Evolutionary conservation across 805 yeast genomes (phyloP).

Genomic region (Danielia reshetovae): DNA sequence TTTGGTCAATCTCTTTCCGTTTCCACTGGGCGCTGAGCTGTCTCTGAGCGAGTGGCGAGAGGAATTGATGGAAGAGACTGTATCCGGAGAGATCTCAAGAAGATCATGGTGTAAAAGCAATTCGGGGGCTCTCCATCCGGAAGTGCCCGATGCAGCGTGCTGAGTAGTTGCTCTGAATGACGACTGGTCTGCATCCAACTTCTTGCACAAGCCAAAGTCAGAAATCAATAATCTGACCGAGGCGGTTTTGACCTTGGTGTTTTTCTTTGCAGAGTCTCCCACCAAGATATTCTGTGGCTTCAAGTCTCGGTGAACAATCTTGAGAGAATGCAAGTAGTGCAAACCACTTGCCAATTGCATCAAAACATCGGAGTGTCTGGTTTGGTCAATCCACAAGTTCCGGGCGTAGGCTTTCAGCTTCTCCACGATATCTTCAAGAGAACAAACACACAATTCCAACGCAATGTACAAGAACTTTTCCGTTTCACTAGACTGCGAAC

Average conservation of each 20-base stretch:
- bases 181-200: conserved; percentile 86
- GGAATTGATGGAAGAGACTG: conserved; percentile 26
- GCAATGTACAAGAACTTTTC: conserved; percentile 91
- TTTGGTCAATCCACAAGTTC: conserved; percentile 37
- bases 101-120: conserved; percentile 43
- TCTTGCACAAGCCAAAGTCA: conserved; percentile 94
- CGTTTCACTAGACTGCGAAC: conserved; percentile 72
- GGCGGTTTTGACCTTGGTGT: conserved; percentile 5
- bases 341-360: conserved; percentile 81
- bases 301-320: conserved; percentile 91
- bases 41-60: conserved; percentile 14
- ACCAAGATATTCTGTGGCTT: conserved; percentile 93
- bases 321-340: conserved; percentile 79
- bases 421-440: conserved; percentile 81
- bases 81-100: conserved; percentile 36
- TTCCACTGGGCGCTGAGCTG: conserved; percentile 20
- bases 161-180: conserved; percentile 90
- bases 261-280: conserved; percentile 47
- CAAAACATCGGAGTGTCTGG: conserved; percentile 40
- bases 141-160: conserved; percentile 86
- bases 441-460: conserved; percentile 82
- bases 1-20: conserved; percentile 68
- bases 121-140: conserved; percentile 99
- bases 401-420: conserved; percentile 38
- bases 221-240: conserved; percentile 71